These are phyloP conservation scores for Pisolithus microcarpus DNA, from an alignment of 768 basidiomycete genomes.

Conservation along the genomic window DNA sequence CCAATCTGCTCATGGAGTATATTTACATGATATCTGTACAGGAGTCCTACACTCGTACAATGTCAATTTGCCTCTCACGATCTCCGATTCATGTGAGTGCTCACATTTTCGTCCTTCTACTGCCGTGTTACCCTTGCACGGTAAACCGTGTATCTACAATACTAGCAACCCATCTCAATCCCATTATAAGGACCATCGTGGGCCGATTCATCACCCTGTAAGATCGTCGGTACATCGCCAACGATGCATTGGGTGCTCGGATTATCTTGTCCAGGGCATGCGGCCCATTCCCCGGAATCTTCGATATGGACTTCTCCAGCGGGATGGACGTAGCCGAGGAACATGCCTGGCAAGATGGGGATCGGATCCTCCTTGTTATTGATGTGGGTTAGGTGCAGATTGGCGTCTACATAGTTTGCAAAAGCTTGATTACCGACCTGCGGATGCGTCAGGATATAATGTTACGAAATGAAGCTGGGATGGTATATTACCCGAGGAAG, in stretches of 20 bases:
- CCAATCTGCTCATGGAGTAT: too few relatives aligned
- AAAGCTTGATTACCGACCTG: constrained; percentile 36
- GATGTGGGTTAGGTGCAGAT: constrained; percentile 32
- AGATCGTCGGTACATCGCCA: constrained; percentile 31
- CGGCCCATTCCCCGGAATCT: constrained; percentile 40
- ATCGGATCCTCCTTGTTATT: constrained; percentile 41
- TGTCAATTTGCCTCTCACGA: too few relatives aligned
- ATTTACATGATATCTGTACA: too few relatives aligned
- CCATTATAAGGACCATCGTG: constrained; percentile 39
- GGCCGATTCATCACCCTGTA: constrained; percentile 32
- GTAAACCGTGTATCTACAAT: not conserved
- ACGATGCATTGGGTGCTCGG: constrained; percentile 26
- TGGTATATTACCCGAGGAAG: constrained; percentile 28
- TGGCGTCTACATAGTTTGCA: constrained; percentile 36
- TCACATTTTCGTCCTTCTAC: too few relatives aligned
- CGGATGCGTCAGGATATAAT: not conserved
- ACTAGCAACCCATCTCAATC: constrained; percentile 10
- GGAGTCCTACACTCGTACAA: too few relatives aligned
- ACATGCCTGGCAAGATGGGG: constrained; percentile 25
- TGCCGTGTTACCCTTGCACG: too few relatives aligned
- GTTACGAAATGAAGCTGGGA: constrained; percentile 1
- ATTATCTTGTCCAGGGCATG: constrained; percentile 60
- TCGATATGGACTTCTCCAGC: constrained; percentile 37
- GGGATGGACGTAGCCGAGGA: constrained; percentile 34
- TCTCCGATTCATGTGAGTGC: too few relatives aligned